These are phyloP conservation scores for Fusarium keratoplasticum DNA, from an alignment of 2,329 filamentous ascomycete genomes.

Conservation along the genomic window DNA sequence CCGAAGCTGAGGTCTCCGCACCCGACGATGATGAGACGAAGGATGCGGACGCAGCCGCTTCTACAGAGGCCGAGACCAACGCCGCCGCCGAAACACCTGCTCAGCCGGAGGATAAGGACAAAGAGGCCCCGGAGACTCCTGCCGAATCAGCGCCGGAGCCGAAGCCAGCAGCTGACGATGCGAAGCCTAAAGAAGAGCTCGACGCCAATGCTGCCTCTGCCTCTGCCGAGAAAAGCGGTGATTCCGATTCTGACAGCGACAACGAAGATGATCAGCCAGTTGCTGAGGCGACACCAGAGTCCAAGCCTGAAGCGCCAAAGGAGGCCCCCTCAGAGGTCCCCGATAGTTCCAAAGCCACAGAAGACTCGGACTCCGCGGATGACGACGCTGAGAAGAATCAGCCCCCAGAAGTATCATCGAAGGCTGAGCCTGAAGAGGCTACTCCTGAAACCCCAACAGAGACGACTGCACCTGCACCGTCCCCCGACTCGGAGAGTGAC, in stretches of 20 bases:
- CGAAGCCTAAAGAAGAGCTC: neutral
- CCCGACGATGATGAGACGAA: neutral
- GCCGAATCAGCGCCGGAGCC: constrained; percentile 3
- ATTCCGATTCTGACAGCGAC: constrained; percentile 1
- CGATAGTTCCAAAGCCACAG: neutral
- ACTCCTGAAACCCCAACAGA: constrained; percentile 11
- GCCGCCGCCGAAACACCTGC: neutral
- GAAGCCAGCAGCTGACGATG: constrained; percentile 1
- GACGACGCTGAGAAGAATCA: constrained; percentile 9
- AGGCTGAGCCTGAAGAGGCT: constrained; percentile 4
- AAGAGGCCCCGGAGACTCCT: constrained; percentile 6
- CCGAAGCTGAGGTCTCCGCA: neutral
- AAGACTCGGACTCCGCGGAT: neutral
- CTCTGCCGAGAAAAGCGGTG: neutral
- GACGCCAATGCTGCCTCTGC: neutral
- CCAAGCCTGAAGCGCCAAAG: neutral
- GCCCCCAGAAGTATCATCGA: constrained; percentile 1
- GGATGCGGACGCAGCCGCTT: neutral
- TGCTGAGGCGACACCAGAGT: neutral
- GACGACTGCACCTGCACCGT: neutral
- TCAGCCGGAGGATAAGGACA: neutral
- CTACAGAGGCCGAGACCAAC: neutral
- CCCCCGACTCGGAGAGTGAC: constrained; percentile 4
- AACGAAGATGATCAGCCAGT: neutral
- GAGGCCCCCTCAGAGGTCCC: neutral